A percentile compares a stretch with the other conserved stretches of the same genome.
Conservation (phyloP, 345 rosid genomes). For the Salix exigua region DNA sequence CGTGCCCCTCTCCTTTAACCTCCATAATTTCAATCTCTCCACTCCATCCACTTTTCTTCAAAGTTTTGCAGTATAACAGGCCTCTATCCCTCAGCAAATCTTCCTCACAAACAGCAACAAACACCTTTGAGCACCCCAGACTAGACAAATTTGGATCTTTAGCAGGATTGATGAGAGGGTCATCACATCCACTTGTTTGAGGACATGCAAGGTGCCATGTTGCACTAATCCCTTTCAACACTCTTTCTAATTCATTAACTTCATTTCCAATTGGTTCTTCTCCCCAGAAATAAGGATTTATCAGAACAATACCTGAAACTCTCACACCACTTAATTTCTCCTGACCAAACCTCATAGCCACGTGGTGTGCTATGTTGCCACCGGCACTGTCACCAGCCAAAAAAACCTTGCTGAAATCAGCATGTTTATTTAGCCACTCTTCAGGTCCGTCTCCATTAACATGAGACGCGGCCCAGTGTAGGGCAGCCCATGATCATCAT, state of each 20-base stretch:
- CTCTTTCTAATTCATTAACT: neutral
- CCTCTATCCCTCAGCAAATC: conserved; percentile 23
- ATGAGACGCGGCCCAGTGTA: conserved; percentile 23
- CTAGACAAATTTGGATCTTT: conserved; percentile 3
- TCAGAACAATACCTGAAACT: conserved; percentile 9
- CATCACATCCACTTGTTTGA: conserved; percentile 19
- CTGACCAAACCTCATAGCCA: conserved; percentile 12
- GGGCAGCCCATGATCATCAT: conserved; percentile 25
- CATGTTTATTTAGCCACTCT: conserved; percentile 30
- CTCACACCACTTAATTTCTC: neutral
- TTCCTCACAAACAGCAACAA: conserved; percentile 16
- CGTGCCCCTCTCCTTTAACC: conserved; percentile 12
- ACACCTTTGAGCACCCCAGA: conserved; percentile 16
- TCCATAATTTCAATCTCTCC: conserved; percentile 14
- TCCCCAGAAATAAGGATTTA: conserved; percentile 27
- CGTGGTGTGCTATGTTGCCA: conserved; percentile 31
- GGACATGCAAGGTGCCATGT: conserved; percentile 18
- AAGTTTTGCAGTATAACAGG: conserved; percentile 7
- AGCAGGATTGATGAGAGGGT: conserved; percentile 16
- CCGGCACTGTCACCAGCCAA: conserved; percentile 44
- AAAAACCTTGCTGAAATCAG: conserved; percentile 27
- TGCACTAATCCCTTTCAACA: neutral
- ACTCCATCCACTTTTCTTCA: conserved; percentile 16
- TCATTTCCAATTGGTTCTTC: conserved; percentile 13
- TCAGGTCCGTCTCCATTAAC: conserved; percentile 19